These are phyloP conservation scores for Neurospora sp. DNA, from an alignment of 495 filamentous ascomycete species.

Conservation along the genomic window DNA sequence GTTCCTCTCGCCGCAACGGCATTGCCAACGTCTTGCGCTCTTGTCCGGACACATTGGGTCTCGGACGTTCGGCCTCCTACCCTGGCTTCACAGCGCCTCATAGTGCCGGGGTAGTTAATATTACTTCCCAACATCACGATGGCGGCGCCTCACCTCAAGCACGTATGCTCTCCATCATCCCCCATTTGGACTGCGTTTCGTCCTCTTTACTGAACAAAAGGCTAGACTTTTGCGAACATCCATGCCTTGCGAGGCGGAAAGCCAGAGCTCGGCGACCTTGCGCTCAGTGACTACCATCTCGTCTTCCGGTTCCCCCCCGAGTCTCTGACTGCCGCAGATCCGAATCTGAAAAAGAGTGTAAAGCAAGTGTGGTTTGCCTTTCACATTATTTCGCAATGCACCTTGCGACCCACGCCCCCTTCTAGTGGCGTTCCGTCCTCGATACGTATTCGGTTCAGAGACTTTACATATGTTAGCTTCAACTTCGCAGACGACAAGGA, in stretches of 20 bases:
- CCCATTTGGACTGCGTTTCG: background rate
- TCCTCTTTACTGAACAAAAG: slow-evolving; percentile 14
- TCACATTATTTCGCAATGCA: slow-evolving; percentile 73
- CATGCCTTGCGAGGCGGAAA: slow-evolving; percentile 34
- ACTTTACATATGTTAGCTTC: slow-evolving; percentile 88
- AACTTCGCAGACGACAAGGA: slow-evolving; percentile 67
- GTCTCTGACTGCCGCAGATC: slow-evolving; percentile 16
- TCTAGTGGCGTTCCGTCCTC: slow-evolving; percentile 64
- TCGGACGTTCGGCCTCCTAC: background rate
- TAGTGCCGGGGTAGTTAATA: background rate
- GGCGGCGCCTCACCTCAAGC: slow-evolving; percentile 23
- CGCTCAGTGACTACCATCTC: slow-evolving; percentile 32
- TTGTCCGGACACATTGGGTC: background rate
- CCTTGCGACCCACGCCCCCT: slow-evolving; percentile 58
- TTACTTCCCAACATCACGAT: slow-evolving; percentile 8
- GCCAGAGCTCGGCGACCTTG: slow-evolving; percentile 31
- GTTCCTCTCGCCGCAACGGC: background rate
- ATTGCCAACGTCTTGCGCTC: background rate
- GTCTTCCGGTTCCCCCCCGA: slow-evolving; percentile 28
- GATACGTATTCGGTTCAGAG: slow-evolving; percentile 79
- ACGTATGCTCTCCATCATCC: slow-evolving; percentile 12
- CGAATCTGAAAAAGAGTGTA: slow-evolving; percentile 31
- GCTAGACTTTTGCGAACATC: slow-evolving; percentile 27
- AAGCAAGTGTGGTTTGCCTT: slow-evolving; percentile 89
- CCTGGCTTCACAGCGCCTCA: background rate